Conservation (phyloP, 140 eudicot genomes). For the Bidens hawaiensis region DNA sequence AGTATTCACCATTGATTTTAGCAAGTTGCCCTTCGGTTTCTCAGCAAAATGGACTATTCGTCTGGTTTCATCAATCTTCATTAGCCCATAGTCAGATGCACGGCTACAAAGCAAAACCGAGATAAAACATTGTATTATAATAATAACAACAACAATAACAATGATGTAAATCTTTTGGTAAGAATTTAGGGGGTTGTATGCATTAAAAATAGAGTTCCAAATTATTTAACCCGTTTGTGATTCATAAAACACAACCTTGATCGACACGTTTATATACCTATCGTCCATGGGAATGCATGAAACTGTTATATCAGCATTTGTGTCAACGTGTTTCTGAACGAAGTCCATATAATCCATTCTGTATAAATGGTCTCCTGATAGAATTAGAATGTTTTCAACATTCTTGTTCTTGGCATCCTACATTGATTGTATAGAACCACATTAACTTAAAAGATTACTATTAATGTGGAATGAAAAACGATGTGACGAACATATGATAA, state of each 20-base stretch:
- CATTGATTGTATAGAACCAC: conserved; percentile 3
- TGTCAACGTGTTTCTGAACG: conserved; percentile 88
- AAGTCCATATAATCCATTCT: conserved; percentile 97
- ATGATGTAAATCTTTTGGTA: no score
- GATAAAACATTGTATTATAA: neutral
- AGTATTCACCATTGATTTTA: conserved; percentile 63
- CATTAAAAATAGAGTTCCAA: neutral
- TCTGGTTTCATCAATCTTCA: conserved; percentile 80
- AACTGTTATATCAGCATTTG: conserved; percentile 89
- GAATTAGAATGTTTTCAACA: conserved; percentile 73
- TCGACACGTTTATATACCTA: conserved; percentile 37
- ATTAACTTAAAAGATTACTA: neutral
- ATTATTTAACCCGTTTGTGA: neutral
- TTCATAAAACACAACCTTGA: neutral
- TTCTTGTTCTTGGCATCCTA: conserved; percentile 85
- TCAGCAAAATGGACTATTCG: conserved; percentile 76
- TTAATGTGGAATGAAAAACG: neutral
- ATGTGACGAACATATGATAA: neutral
- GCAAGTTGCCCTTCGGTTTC: conserved; percentile 81
- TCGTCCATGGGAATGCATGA: conserved; percentile 98
- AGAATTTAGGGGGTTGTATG: neutral
- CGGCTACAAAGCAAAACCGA: conserved; percentile 47
- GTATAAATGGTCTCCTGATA: conserved; percentile 96
- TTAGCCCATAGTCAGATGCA: conserved; percentile 92
- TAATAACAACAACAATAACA: no score